phyloP scores from a whole-genome alignment of 306 rosid genomes.

The Chamaecrista fasciculata region DNA sequence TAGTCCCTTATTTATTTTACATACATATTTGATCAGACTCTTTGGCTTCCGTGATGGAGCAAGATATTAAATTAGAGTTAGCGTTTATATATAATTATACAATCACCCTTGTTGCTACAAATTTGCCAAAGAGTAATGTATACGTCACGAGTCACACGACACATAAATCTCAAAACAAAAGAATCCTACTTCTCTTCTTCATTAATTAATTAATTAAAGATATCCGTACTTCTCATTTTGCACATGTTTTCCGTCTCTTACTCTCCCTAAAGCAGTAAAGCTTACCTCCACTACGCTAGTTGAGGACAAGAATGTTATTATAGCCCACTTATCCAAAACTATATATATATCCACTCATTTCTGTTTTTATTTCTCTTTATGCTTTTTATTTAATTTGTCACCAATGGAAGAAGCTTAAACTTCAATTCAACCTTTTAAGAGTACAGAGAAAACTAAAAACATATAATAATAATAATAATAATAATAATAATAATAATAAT shows the following conservation, averaged over 20 bases:
- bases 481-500: too few relatives aligned
- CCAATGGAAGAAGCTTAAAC: too few relatives aligned
- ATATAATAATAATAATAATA: too few relatives aligned
- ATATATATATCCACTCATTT: background rate
- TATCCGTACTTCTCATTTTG: constrained; percentile 30
- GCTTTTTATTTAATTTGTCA: too few relatives aligned
- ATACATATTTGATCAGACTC: too few relatives aligned
- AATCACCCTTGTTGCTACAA: constrained; percentile 1
- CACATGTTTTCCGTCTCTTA: constrained; percentile 33
- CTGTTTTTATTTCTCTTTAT: background rate
- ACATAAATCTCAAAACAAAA: constrained; percentile 27
- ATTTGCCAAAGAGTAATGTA: constrained; percentile 29
- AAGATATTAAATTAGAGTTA: too few relatives aligned
- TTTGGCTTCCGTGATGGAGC: too few relatives aligned
- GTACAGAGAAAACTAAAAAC: too few relatives aligned
- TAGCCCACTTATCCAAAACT: constrained; percentile 31
- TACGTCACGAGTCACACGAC: constrained; percentile 27
- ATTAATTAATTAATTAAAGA: too few relatives aligned
- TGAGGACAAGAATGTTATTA: constrained; percentile 44
- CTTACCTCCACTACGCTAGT: constrained; percentile 35
- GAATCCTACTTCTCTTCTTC: constrained; percentile 24
- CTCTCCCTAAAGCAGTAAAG: constrained; percentile 35
- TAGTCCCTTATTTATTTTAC: too few relatives aligned
- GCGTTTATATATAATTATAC: background rate
- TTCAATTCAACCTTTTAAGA: background rate